Percentiles rank a stretch among this genome's conserved stretches.
These are phyloP conservation scores for Petunia axillaris DNA, from an alignment of 257 asterid species.

Conservation along the genomic window DNA sequence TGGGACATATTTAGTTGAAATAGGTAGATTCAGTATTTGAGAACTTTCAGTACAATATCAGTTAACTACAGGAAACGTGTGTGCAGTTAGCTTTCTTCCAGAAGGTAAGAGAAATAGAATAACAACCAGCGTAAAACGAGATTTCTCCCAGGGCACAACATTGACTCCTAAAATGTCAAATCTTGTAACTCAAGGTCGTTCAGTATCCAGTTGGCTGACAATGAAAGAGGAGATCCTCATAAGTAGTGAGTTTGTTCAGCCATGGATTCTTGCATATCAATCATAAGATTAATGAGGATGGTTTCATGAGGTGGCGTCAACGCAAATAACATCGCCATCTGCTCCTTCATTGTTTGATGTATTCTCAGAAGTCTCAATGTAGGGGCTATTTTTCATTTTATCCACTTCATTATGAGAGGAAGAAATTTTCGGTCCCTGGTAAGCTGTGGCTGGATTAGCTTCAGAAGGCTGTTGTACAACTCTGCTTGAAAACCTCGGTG, in stretches of 20 bases:
- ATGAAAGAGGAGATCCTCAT: conserved; percentile 38
- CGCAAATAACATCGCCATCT: conserved; percentile 34
- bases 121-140: neutral
- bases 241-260: conserved; percentile 38
- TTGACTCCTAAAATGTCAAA: neutral
- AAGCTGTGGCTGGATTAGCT: conserved; percentile 42
- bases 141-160: neutral
- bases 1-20: neutral
- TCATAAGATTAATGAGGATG: conserved; percentile 10
- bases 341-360: conserved; percentile 39
- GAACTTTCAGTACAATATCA: conserved; percentile 14
- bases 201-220: conserved; percentile 45
- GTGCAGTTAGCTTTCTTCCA: neutral
- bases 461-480: conserved; percentile 39
- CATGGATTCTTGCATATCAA: conserved; percentile 22
- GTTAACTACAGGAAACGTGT: neutral
- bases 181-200: neutral
- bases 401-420: conserved; percentile 40
- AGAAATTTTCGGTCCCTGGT: conserved; percentile 45
- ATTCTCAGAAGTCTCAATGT: conserved; percentile 43
- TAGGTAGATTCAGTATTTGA: neutral
- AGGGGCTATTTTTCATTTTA: conserved; percentile 34
- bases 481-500: conserved; percentile 36
- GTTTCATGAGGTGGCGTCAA: conserved; percentile 40
- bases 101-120: neutral